Base-by-base conservation (phyloP, 1,284 basidiomycete genomes). In the Heterobasidion occidentale region DNA sequence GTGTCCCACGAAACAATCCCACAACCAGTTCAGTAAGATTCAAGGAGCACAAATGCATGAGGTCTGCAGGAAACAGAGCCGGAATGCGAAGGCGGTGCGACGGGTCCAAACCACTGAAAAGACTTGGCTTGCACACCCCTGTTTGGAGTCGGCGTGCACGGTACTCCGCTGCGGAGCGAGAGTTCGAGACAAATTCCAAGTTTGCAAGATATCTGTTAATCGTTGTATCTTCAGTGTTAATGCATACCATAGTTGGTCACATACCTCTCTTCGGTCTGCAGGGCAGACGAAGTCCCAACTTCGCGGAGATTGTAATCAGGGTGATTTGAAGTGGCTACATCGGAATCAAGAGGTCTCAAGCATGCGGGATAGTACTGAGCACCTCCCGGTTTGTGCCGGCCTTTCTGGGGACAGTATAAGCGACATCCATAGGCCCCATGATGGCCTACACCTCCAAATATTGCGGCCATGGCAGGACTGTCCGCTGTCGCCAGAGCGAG, bases 31-130 rank as follows among this genome's bases (percentile, higher is more conserved):
- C 67, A 0, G 63, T 55, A 0, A 75, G 20, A 7, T 70, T 68
- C 6, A 70, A 47, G 0, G 57, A 51, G 8, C 67, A 52, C 0
- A 72, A 60, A 51, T 77, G 74, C 74, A 77, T 76, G 15, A 72
- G 58, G 56, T 77, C 72, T 0, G 55, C 51, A 0, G 59, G 56
- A 56, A 74, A 74, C 33, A 61, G 62, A 1, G 33, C 27, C 0
- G 73, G 73, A 1, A 74, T 46, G 0, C 60, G 58, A 4, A 61
- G 53, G 20, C 3, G 20, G 3, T 3, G 3, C 3, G 20, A 27
- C 20, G 20, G 20, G 20, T 27, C 20, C 20, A 27, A 27, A 27
- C 20, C 20, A 27, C 20, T 27, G 20, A 27, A 27, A 27, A 27
- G 20, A 27, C 20, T 27, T 27, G 20, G 20, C 20, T 27, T 27